These are phyloP conservation scores for Xerocomus brunneocitrinus DNA, from an alignment of 768 basidiomycete genomes.

Conservation along the genomic window DNA sequence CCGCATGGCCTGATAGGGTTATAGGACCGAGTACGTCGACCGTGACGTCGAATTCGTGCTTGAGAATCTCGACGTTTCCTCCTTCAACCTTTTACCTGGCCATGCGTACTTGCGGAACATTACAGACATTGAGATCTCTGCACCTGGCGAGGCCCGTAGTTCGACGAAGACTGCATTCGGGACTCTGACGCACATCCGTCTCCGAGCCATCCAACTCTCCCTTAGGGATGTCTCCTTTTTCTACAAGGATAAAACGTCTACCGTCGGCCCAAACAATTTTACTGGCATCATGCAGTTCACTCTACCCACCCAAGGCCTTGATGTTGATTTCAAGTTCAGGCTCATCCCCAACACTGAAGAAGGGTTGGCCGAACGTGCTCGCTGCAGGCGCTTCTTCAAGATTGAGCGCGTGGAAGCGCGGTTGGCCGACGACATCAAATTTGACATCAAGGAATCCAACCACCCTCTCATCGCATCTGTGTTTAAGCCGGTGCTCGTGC, in stretches of 20 bases:
- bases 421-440: slow-evolving; percentile 52
- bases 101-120: slow-evolving; percentile 71
- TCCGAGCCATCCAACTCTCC: slow-evolving; percentile 60
- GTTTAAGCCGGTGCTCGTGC: slow-evolving; percentile 58
- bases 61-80: slow-evolving; percentile 68
- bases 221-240: slow-evolving; percentile 70
- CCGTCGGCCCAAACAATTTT: slow-evolving; percentile 51
- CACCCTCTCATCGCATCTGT: slow-evolving; percentile 57
- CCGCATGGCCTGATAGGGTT: neutral
- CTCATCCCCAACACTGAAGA: slow-evolving; percentile 49
- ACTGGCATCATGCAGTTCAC: slow-evolving; percentile 58
- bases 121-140: slow-evolving; percentile 55
- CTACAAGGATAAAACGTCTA: slow-evolving; percentile 58
- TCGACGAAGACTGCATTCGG: slow-evolving; percentile 48
- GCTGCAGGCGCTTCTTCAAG: slow-evolving; percentile 47
- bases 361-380: slow-evolving; percentile 42
- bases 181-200: slow-evolving; percentile 58
- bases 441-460: slow-evolving; percentile 57
- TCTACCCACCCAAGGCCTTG: slow-evolving; percentile 63
- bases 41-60: slow-evolving; percentile 66
- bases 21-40: slow-evolving; percentile 69
- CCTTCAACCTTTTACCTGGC: slow-evolving; percentile 61
- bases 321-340: slow-evolving; percentile 63
- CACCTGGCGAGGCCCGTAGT: slow-evolving; percentile 31
- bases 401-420: slow-evolving; percentile 52